Evolutionary conservation across 1,139 yeast species (phyloP).

Genomic region (Hanseniaspora gamundiae): DNA sequence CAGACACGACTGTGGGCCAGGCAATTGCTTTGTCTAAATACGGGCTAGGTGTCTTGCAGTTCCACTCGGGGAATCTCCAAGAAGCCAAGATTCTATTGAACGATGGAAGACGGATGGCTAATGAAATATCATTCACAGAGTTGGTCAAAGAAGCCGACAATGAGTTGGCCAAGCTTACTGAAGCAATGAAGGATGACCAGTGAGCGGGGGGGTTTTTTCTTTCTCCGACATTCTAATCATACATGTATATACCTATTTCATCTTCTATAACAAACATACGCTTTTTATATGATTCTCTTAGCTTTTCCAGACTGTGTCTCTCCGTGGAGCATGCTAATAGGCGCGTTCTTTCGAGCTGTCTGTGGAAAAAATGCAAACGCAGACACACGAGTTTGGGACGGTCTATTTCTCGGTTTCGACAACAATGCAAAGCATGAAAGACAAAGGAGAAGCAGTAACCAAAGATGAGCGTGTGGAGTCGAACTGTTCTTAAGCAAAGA

Average conservation of each 20-base stretch:
- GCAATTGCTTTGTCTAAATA: conserved; percentile 72
- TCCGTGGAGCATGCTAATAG: no score
- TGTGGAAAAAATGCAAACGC: no score
- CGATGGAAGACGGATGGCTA: conserved; percentile 63
- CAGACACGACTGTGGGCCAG: conserved; percentile 39
- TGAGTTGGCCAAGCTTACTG: conserved; percentile 32
- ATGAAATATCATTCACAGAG: conserved; percentile 52
- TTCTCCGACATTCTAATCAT: not conserved
- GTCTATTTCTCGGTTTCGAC: no score
- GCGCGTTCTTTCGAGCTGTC: no score
- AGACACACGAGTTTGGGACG: no score
- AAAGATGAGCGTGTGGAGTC: no score
- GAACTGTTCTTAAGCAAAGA: no score
- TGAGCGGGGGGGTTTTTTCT: not conserved
- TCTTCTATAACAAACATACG: no score
- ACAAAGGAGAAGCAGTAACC: not conserved
- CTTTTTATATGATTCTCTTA: no score
- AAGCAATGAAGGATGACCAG: not conserved
- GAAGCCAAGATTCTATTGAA: conserved; percentile 51
- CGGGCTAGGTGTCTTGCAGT: conserved; percentile 69
- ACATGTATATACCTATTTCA: not conserved
- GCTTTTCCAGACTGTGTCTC: no score
- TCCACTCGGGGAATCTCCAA: conserved; percentile 32
- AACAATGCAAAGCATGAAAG: not conserved
- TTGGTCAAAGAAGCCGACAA: conserved; percentile 53